These are phyloP conservation scores for Xylaria castorea DNA, from an alignment of 495 filamentous ascomycete species.

Conservation along the genomic window DNA sequence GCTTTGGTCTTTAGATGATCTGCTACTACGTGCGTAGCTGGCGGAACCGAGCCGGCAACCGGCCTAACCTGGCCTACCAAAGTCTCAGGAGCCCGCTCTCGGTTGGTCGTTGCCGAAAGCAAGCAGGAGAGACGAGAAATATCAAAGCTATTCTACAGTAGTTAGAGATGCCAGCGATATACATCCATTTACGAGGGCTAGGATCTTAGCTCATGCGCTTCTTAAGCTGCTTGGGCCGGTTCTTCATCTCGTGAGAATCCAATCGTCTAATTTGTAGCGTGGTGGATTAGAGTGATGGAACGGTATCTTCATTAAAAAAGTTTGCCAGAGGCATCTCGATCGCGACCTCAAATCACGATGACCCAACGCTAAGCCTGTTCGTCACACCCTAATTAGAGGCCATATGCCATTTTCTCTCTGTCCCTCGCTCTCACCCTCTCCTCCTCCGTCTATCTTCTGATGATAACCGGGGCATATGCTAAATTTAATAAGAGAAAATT, in stretches of 20 bases:
- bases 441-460: not conserved
- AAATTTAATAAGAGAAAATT: not conserved
- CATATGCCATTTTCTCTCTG: not conserved
- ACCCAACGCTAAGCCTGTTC: not conserved
- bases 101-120: slow-evolving; percentile 39
- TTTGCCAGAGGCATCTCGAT: not conserved
- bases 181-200: not conserved
- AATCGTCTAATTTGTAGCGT: not conserved
- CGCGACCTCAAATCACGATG: not conserved
- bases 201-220: not conserved
- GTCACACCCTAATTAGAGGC: not conserved
- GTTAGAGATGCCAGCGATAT: not conserved
- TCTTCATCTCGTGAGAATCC: not conserved
- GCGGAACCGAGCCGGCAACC: slow-evolving; percentile 36
- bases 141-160: not conserved
- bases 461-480: not conserved
- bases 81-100: slow-evolving; percentile 24
- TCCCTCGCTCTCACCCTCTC: not conserved
- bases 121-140: slow-evolving; percentile 10
- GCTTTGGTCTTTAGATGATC: slow-evolving; percentile 41
- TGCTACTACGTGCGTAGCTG: slow-evolving; percentile 43
- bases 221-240: not conserved
- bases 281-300: not conserved
- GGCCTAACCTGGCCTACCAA: slow-evolving; percentile 30
- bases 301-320: not conserved